Base-by-base conservation (phyloP, 2,329 filamentous ascomycete species). In the Fusarium abutilonis region DNA sequence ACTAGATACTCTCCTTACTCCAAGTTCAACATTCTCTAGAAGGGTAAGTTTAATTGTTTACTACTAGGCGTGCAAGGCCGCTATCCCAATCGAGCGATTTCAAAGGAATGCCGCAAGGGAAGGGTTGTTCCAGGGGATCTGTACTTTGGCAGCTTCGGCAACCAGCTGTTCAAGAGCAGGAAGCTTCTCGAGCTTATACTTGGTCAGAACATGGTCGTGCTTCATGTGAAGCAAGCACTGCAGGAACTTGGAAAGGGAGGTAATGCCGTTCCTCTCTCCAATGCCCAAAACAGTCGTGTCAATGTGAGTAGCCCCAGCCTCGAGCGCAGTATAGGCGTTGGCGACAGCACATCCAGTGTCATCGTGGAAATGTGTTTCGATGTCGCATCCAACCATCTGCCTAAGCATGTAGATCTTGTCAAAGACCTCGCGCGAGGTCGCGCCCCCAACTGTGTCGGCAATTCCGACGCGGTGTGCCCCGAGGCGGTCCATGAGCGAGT, bases 321-420 rank as follows among this genome's bases (percentile, higher is more conserved):
- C 93, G 4, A 97, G 83, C 42, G 93, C 93, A 72, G 89, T 92
- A 79, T 89, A 93, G 39, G 92, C 92, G 72, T 97, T 97, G 55
- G 92, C 92, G 74, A 94, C 90, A 53, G 91, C 90, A 75, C 93
- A 97, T 62, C 92, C 92, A 54, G 93, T 96, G 74, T 97, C 93
- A 76, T 97, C 91, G 84, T 97, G 93, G 85, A 64, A 69, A 39
- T 67, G 63, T 26, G 58, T 67, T 35, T 63, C 70, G 65, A 95
- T 95, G 69, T 95, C 91, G 75, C 91, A 93, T 43, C 63, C 54
- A 7, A 75, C 53, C 1, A 60, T 31, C 89, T 90, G 45, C 7
- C 92, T 84, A 40, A 96, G 85, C 14, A 92, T 95, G 73, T 91
- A 83, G 67, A 97, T 87, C 38, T 96, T 84, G 74, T 96, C 90